Conservation (phyloP, 2,329 filamentous ascomycete genomes). For the Ramichloridium luteum region DNA sequence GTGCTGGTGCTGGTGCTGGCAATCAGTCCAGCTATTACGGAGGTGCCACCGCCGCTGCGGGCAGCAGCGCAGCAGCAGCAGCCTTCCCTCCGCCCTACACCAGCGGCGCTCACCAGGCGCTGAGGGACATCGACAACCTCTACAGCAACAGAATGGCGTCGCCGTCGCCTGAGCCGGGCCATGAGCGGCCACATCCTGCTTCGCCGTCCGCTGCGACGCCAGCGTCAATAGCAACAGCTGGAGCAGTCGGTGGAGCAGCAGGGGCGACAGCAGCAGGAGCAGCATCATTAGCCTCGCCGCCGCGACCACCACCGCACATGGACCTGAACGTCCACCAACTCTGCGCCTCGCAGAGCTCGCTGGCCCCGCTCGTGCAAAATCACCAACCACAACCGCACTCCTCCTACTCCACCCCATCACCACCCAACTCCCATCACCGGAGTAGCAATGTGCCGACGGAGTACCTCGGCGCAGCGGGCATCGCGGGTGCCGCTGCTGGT, state of each 20-base stretch:
- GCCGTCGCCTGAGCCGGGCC: conserved; percentile 14
- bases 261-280: too few species aligned
- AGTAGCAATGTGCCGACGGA: conserved; percentile 5
- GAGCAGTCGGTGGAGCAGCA: too few species aligned
- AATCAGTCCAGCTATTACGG: conserved; percentile 1
- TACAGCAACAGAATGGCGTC: conserved; percentile 13
- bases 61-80: conserved; percentile 1
- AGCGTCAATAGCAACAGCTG: too few species aligned
- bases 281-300: conserved; percentile 6
- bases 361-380: conserved; percentile 16
- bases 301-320: conserved; percentile 8
- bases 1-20: conserved; percentile 1
- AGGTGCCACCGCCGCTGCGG: conserved; percentile 1
- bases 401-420: conserved; percentile 9
- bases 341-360: conserved; percentile 15
- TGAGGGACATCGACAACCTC: conserved; percentile 20
- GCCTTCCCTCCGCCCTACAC: conserved; percentile 7
- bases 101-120: conserved; percentile 17
- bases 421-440: conserved; percentile 7
- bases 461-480: neutral
- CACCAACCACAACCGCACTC: conserved; percentile 4
- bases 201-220: too few species aligned
- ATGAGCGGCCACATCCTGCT: too few species aligned
- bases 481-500: conserved; percentile 7
- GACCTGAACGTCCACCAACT: conserved; percentile 11